Conservation (phyloP, 2,329 filamentous ascomycete genomes). For the Zasmidium cellare region DNA sequence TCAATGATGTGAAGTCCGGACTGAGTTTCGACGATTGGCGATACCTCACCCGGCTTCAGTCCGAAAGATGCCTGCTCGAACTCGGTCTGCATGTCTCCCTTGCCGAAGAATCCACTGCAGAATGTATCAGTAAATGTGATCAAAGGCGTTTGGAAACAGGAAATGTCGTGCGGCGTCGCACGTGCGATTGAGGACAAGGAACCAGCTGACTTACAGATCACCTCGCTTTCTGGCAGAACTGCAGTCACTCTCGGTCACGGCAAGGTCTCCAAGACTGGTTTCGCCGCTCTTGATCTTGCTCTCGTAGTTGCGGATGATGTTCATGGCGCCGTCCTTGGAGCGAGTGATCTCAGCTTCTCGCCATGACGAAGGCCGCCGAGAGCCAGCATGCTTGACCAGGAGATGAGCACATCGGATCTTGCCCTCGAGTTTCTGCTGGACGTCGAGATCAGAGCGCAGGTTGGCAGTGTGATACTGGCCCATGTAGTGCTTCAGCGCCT, state of each 20-base stretch:
- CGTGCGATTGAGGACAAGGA: neutral
- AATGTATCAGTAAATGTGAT: constrained; percentile 18
- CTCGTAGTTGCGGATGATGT: constrained; percentile 75
- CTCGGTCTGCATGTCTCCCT: constrained; percentile 96
- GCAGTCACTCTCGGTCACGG: constrained; percentile 88
- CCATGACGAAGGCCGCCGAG: constrained; percentile 89
- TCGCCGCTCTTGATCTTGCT: constrained; percentile 70
- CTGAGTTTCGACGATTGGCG: constrained; percentile 83
- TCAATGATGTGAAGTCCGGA: constrained; percentile 96
- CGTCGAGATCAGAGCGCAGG: constrained; percentile 32
- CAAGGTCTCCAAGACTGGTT: constrained; percentile 75
- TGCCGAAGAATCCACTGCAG: constrained; percentile 82
- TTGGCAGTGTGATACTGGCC: constrained; percentile 70
- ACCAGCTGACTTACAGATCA: constrained; percentile 64
- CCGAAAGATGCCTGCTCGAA: constrained; percentile 95
- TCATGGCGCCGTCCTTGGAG: constrained; percentile 79
- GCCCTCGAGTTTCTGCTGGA: constrained; percentile 52
- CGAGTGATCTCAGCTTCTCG: constrained; percentile 86
- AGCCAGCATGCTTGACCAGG: constrained; percentile 88
- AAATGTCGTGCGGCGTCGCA: constrained; percentile 7
- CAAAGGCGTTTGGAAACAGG: neutral
- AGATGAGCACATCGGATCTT: constrained; percentile 94
- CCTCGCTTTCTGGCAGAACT: constrained; percentile 92
- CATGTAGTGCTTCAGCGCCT: constrained; percentile 94
- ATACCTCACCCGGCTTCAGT: constrained; percentile 84